Percentiles rank a stretch among this genome's conserved stretches.
Evolutionary conservation across 2,329 filamentous ascomycete species (phyloP).

Genomic region (Alternaria arbusti): DNA sequence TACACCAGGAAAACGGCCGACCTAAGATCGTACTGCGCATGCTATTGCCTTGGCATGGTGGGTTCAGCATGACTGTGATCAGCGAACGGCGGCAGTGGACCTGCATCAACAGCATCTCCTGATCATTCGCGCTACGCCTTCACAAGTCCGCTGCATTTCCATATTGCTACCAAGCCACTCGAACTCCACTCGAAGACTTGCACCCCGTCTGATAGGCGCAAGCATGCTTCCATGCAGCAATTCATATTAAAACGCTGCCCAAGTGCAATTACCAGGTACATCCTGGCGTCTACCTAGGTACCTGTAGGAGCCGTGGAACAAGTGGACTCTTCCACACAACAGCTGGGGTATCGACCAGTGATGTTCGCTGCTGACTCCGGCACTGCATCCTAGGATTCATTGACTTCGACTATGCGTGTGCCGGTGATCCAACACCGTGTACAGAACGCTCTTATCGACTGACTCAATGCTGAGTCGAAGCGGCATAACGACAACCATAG

Average conservation of each 20-base stretch:
- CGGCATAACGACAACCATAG: neutral
- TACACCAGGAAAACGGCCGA: constrained; percentile 19
- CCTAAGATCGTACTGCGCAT: constrained; percentile 17
- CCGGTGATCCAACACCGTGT: neutral
- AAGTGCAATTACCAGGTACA: constrained; percentile 21
- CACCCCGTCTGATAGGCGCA: constrained; percentile 27
- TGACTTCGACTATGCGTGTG: neutral
- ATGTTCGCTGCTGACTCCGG: neutral
- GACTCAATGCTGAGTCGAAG: constrained; percentile 2
- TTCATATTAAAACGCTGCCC: constrained; percentile 35
- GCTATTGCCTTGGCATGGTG: constrained; percentile 24
- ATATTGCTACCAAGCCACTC: constrained; percentile 38
- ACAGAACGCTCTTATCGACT: neutral
- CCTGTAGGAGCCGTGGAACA: constrained; percentile 33
- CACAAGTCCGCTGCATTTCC: constrained; percentile 24
- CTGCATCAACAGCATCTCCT: constrained; percentile 39
- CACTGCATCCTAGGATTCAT: neutral
- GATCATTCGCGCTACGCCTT: constrained; percentile 23
- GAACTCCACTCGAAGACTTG: constrained; percentile 20
- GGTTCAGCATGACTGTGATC: constrained; percentile 25
- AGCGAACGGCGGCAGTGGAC: constrained; percentile 33
- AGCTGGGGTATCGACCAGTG: neutral
- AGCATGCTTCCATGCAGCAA: constrained; percentile 26
- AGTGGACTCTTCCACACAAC: constrained; percentile 11
- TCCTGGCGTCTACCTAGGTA: constrained; percentile 23